Evolutionary conservation across 257 asterid genomes (phyloP).

Genomic region (Anisodus acutangulus): DNA sequence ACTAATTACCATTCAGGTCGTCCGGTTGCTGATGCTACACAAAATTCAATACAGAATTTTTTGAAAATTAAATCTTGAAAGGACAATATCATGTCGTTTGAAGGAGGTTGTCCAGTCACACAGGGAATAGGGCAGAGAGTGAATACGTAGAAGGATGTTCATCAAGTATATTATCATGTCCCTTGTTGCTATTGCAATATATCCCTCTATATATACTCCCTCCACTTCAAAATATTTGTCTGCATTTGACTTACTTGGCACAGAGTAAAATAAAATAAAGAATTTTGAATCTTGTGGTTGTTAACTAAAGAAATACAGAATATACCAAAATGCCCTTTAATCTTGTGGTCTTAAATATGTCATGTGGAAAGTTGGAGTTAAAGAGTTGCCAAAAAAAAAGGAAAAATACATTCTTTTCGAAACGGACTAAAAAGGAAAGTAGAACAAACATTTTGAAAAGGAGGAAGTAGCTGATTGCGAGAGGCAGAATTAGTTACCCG

Average conservation of each 20-base stretch:
- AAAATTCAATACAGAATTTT: neutral
- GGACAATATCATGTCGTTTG: neutral
- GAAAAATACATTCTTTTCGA: too few species aligned
- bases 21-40: neutral
- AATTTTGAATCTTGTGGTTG: too few species aligned
- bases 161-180: slow-evolving; percentile 18
- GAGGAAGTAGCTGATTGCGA: neutral
- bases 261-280: too few species aligned
- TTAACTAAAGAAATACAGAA: too few species aligned
- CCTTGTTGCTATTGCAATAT: neutral
- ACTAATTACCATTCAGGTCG: neutral
- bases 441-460: too few species aligned
- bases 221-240: too few species aligned
- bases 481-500: slow-evolving; percentile 20
- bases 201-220: neutral
- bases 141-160: neutral
- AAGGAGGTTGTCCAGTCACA: slow-evolving; percentile 14
- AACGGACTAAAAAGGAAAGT: too few species aligned
- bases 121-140: neutral
- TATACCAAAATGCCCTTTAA: too few species aligned
- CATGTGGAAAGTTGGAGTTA: too few species aligned
- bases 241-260: too few species aligned
- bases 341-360: too few species aligned
- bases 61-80: neutral
- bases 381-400: too few species aligned